Evolutionary conservation across 306 rosid species (phyloP).

Genomic region (Chamaecrista fasciculata): DNA sequence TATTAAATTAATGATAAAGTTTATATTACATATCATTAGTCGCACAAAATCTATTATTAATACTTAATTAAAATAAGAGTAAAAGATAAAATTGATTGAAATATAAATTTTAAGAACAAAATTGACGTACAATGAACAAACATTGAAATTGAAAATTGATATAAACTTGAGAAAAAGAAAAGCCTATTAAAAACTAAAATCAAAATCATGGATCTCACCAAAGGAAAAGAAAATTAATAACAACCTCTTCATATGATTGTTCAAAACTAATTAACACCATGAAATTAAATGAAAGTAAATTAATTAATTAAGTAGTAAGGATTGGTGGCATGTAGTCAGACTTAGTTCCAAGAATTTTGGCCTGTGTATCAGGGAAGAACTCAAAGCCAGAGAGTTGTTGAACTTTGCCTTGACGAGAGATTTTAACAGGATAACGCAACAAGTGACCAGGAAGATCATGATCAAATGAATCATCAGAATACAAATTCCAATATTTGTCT

Average conservation of each 20-base stretch:
- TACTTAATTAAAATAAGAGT: too few species aligned
- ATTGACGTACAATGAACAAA: too few species aligned
- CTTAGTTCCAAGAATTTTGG: constrained; percentile 55
- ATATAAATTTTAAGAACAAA: too few species aligned
- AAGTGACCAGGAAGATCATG: constrained; percentile 64
- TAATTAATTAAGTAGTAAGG: constrained; percentile 54
- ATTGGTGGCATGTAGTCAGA: constrained; percentile 64
- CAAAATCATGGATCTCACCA: too few species aligned
- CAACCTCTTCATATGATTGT: too few species aligned
- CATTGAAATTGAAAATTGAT: too few species aligned
- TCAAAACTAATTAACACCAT: not conserved
- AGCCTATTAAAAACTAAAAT: too few species aligned
- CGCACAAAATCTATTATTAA: too few species aligned
- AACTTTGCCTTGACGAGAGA: constrained; percentile 44
- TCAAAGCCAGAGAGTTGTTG: constrained; percentile 51
- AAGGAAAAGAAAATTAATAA: too few species aligned
- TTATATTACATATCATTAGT: too few species aligned
- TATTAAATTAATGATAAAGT: too few species aligned
- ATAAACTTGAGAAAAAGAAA: not conserved
- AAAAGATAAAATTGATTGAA: too few species aligned
- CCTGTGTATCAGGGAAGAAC: constrained; percentile 69
- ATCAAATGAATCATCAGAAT: constrained; percentile 48
- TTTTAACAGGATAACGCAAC: constrained; percentile 55
- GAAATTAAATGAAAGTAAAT: not conserved
- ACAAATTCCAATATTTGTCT: constrained; percentile 62